Percentiles rank a stretch among this genome's conserved stretches.
Conservation (phyloP, 2,329 filamentous ascomycete genomes). For the Alternaria panax region DNA sequence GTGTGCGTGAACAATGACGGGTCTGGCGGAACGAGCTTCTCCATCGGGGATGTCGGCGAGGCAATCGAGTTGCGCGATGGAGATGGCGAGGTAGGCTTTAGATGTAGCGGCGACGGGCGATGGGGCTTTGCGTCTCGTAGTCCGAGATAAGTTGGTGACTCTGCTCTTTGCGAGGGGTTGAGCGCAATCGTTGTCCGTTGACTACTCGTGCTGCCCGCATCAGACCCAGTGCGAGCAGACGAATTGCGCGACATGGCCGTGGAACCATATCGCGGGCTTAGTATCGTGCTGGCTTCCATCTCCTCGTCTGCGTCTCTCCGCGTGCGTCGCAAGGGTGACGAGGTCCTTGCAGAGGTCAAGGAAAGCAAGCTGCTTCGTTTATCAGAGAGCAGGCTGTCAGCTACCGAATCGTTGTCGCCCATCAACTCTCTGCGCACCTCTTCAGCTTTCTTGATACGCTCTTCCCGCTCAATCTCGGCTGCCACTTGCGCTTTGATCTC, state of each 20-base stretch:
- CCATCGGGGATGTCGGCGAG: slow-evolving; percentile 27
- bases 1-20: slow-evolving; percentile 37
- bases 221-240: slow-evolving; percentile 38
- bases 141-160: slow-evolving; percentile 33
- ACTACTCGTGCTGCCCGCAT: slow-evolving; percentile 48
- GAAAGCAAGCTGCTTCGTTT: slow-evolving; percentile 44
- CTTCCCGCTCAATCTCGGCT: slow-evolving; percentile 66
- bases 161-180: slow-evolving; percentile 26
- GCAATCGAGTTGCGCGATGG: slow-evolving; percentile 28
- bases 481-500: slow-evolving; percentile 84
- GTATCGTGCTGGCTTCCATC: slow-evolving; percentile 39
- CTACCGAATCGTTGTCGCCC: slow-evolving; percentile 42
- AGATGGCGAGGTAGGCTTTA: slow-evolving; percentile 43
- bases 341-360: slow-evolving; percentile 31
- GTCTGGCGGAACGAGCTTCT: slow-evolving; percentile 25
- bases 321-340: slow-evolving; percentile 40
- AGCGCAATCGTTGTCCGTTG: slow-evolving; percentile 46
- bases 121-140: slow-evolving; percentile 35
- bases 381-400: slow-evolving; percentile 39
- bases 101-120: slow-evolving; percentile 43
- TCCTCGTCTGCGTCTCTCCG: slow-evolving; percentile 36
- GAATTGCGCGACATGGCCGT: slow-evolving; percentile 34
- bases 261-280: slow-evolving; percentile 34
- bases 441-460: slow-evolving; percentile 39
- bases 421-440: slow-evolving; percentile 37